Evolutionary conservation across 371 early-diverging fungal species (phyloP).

Genomic region (Fennellomyces sp.): DNA sequence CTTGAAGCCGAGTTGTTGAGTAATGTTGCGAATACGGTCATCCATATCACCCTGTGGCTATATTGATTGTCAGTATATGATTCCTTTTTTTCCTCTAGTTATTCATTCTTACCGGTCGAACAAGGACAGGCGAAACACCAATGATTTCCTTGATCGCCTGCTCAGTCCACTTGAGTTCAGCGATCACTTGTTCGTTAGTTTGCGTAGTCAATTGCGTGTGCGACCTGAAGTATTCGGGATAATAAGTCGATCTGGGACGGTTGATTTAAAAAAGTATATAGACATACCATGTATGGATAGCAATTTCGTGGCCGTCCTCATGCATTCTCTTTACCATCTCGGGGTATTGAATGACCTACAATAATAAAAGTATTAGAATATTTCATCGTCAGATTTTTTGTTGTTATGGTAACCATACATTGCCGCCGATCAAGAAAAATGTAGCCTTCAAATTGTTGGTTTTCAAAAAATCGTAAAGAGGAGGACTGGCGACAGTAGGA

Average conservation of each 20-base stretch:
- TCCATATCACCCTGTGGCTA: slow-evolving; percentile 64
- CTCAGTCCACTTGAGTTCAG: slow-evolving; percentile 66
- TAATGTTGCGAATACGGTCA: slow-evolving; percentile 55
- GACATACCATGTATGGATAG: slow-evolving; percentile 63
- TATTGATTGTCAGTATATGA: background rate
- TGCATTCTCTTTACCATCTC: slow-evolving; percentile 38
- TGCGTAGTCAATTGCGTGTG: slow-evolving; percentile 57
- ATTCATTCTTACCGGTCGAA: slow-evolving; percentile 22
- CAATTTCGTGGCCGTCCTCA: slow-evolving; percentile 54
- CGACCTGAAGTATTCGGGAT: no score
- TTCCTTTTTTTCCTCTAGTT: no score
- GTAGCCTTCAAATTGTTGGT: slow-evolving; percentile 42
- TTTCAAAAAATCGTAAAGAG: slow-evolving; percentile 41
- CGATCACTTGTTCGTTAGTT: slow-evolving; percentile 59
- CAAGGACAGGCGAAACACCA: slow-evolving; percentile 35
- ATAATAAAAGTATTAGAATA: background rate
- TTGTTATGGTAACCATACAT: slow-evolving; percentile 13
- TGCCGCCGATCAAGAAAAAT: slow-evolving; percentile 59
- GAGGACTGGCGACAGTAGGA: slow-evolving; percentile 35
- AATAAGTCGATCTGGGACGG: no score
- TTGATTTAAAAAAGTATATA: no score
- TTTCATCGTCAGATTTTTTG: background rate
- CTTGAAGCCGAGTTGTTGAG: slow-evolving; percentile 46
- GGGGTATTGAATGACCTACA: slow-evolving; percentile 44
- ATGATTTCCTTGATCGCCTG: slow-evolving; percentile 57